These are phyloP conservation scores for Cordia subcordata DNA, from an alignment of 257 asterid genomes.

Conservation along the genomic window DNA sequence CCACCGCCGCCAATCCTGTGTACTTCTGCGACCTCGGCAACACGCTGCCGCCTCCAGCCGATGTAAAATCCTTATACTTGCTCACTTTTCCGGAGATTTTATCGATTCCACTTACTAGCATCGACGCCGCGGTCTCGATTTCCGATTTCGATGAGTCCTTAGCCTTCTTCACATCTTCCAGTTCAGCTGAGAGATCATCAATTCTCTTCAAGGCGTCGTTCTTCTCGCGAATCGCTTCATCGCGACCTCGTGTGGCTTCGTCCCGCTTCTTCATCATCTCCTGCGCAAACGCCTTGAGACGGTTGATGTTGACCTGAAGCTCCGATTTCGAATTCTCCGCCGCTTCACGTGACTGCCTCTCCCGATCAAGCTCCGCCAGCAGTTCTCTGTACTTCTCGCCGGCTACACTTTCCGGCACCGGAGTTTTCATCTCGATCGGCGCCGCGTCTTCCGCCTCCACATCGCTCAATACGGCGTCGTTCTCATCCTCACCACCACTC, in stretches of 20 bases:
- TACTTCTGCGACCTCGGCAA: slow-evolving; percentile 86
- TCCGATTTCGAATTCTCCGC: slow-evolving; percentile 72
- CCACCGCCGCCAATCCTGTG: slow-evolving; percentile 84
- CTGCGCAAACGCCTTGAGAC: slow-evolving; percentile 77
- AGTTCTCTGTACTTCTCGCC: slow-evolving; percentile 60
- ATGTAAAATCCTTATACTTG: slow-evolving; percentile 60
- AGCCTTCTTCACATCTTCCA: slow-evolving; percentile 55
- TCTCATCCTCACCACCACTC: slow-evolving; percentile 52
- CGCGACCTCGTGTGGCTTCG: slow-evolving; percentile 73
- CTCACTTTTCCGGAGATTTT: slow-evolving; percentile 83
- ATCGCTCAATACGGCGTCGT: slow-evolving; percentile 82
- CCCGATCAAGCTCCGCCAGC: slow-evolving; percentile 81
- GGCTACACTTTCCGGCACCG: slow-evolving; percentile 47
- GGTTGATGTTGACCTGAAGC: slow-evolving; percentile 60
- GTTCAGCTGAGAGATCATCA: slow-evolving; percentile 37
- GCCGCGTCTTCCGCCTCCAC: slow-evolving; percentile 84
- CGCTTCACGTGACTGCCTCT: slow-evolving; percentile 64
- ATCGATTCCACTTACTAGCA: slow-evolving; percentile 87
- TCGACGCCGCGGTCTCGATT: slow-evolving; percentile 79
- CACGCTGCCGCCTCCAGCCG: slow-evolving; percentile 60
- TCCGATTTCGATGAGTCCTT: slow-evolving; percentile 61
- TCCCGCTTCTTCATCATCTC: slow-evolving; percentile 89
- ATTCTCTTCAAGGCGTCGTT: slow-evolving; percentile 48
- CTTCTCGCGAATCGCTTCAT: slow-evolving; percentile 66
- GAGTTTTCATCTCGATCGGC: slow-evolving; percentile 33